Conservation (phyloP, 2,329 filamentous ascomycete species). For the Proliferodiscus dingleyae region DNA sequence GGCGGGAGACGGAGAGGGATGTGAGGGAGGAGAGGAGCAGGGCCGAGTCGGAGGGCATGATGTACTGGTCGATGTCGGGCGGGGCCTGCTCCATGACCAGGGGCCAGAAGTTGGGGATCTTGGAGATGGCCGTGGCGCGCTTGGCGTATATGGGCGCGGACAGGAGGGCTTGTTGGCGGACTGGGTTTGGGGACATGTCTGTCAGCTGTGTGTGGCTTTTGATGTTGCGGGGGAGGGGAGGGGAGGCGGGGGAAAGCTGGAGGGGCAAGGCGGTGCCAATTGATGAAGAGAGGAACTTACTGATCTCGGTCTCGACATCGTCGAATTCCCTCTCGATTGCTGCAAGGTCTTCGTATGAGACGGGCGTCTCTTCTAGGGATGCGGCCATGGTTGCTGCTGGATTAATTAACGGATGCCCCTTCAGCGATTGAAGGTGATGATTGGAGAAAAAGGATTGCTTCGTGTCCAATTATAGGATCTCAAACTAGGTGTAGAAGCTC, state of each 20-base stretch:
- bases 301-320: slow-evolving; percentile 74
- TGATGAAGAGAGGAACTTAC: too few relatives aligned
- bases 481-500: too few relatives aligned
- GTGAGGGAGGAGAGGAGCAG: slow-evolving; percentile 66
- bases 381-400: slow-evolving; percentile 30
- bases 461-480: too few relatives aligned
- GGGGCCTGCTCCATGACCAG: slow-evolving; percentile 86
- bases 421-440: slow-evolving; percentile 7
- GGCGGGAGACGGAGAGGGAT: slow-evolving; percentile 68
- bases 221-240: background rate
- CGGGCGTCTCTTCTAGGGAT: slow-evolving; percentile 37
- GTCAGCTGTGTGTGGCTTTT: too few relatives aligned
- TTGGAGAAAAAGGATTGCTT: too few relatives aligned
- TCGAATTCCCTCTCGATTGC: slow-evolving; percentile 81
- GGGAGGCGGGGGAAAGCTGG: too few relatives aligned
- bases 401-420: slow-evolving; percentile 26
- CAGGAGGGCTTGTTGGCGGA: slow-evolving; percentile 67
- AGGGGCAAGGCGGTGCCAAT: too few relatives aligned
- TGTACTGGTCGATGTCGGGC: slow-evolving; percentile 79
- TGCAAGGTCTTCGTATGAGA: slow-evolving; percentile 72
- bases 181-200: slow-evolving; percentile 39
- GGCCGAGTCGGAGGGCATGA: slow-evolving; percentile 73
- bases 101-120: slow-evolving; percentile 91
- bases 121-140: slow-evolving; percentile 63
- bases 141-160: slow-evolving; percentile 69